phyloP scores from a whole-genome alignment of 768 basidiomycete species.

The Phylloporus rhodoxanthus region DNA sequence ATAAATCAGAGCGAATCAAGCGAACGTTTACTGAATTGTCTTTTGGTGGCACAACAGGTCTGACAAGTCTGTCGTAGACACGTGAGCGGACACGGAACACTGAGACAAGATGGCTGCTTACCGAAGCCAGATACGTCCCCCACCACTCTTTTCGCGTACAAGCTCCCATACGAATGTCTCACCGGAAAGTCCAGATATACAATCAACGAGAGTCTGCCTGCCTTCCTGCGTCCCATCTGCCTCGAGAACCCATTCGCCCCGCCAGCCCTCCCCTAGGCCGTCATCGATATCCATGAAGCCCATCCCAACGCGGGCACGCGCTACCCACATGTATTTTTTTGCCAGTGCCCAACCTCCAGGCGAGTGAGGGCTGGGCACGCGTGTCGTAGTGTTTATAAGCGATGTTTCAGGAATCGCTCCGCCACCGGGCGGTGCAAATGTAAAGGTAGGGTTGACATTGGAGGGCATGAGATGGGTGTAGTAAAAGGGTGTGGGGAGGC shows the following conservation, averaged over 20 bases:
- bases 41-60: conserved; percentile 16
- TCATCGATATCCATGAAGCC: conserved; percentile 32
- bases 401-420: conserved; percentile 42
- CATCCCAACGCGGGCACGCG: conserved; percentile 38
- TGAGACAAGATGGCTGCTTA: conserved; percentile 23
- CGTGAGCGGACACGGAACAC: not conserved
- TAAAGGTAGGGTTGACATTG: conserved; percentile 20
- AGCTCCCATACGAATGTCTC: conserved; percentile 45
- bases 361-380: conserved; percentile 56
- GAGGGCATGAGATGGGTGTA: conserved; percentile 59
- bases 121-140: conserved; percentile 62
- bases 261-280: conserved; percentile 61
- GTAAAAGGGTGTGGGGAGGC: conserved; percentile 71
- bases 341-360: conserved; percentile 55
- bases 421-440: conserved; percentile 25
- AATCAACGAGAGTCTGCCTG: conserved; percentile 49
- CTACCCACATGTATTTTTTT: conserved; percentile 63
- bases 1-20: conserved; percentile 16
- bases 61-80: conserved; percentile 15
- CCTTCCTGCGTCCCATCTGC: conserved; percentile 71
- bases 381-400: conserved; percentile 33
- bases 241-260: conserved; percentile 76
- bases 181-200: conserved; percentile 37
- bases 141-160: conserved; percentile 55
- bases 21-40: conserved; percentile 19